Conservation (phyloP, 306 rosid species). For the Carpinus fangiana region DNA sequence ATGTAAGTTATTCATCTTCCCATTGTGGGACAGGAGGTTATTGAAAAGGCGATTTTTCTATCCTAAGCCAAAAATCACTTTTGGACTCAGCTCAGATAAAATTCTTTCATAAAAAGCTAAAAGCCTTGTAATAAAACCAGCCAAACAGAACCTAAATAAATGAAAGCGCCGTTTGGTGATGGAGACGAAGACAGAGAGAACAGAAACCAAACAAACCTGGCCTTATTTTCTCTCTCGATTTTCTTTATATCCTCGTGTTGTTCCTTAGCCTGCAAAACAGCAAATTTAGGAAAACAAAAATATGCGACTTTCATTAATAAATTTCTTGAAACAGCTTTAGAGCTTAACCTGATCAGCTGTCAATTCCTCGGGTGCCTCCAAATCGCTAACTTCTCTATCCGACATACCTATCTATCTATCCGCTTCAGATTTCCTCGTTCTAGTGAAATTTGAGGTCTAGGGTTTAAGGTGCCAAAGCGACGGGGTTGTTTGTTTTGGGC, state of each 20-base stretch:
- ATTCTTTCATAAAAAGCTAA: neutral
- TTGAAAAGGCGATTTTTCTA: neutral
- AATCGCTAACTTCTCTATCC: constrained; percentile 52
- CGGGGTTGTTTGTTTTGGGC: neutral
- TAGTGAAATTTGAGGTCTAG: constrained; percentile 15
- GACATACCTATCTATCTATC: constrained; percentile 37
- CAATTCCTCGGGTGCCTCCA: constrained; percentile 82
- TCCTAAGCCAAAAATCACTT: neutral
- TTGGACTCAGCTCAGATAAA: neutral
- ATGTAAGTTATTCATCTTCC: too few species aligned
- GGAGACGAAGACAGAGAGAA: neutral
- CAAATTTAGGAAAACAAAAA: constrained; percentile 18
- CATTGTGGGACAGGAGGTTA: too few species aligned
- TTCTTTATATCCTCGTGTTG: constrained; percentile 57
- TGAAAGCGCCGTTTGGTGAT: neutral
- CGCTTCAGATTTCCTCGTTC: neutral
- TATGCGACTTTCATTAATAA: neutral
- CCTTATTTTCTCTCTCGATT: constrained; percentile 60
- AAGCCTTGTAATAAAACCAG: neutral
- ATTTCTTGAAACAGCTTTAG: neutral
- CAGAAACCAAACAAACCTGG: constrained; percentile 48
- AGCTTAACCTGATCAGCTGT: constrained; percentile 62
- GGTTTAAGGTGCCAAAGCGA: constrained; percentile 18
- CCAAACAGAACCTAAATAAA: constrained; percentile 3
- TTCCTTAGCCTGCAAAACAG: constrained; percentile 55